Base-by-base conservation (phyloP, 805 yeast genomes). In the Ogataea trehaloabstinens region DNA sequence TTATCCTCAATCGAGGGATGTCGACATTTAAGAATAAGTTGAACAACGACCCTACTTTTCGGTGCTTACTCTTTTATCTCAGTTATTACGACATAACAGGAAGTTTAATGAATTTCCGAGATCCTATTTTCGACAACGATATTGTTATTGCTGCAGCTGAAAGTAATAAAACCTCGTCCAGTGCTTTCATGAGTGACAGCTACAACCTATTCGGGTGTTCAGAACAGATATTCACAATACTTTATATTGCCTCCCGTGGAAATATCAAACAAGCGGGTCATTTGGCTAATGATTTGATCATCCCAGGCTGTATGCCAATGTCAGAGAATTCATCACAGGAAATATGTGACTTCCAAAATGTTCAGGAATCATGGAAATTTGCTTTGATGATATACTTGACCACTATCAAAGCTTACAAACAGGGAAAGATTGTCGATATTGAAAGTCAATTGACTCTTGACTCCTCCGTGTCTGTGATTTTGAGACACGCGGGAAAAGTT, bases 201-300 rank as follows among this genome's bases (percentile, higher is more conserved):
- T 41, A 41, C 20, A 41, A 41, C 29, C 36, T 41, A 4, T 37
- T 37, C 34, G 45, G 45, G 8, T 41, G 45, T 27, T 41, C 45
- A 4, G 41, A 34, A 18, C 38, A 41, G 16, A 25, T 37, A 5
- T 41, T 41, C 28, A 41, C 38, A 3, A 33, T 41, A 4, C 16
- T 41, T 20, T 37, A 37, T 28, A 37, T 41, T 28, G 33, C 31
- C n/a, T 41, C 45, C 10, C 37, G 45, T 2, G 45, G 45, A 24
- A 41, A 37, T n/a, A 17, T 34, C 7, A 17, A 22, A 4, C 38
- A 37, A n/a, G 45, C 45, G n/a, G 22, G 12, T 15, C 2, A 19
- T 8, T 34, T 38, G 25, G 32, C 33, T 13, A 19, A 34, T 4
- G 24, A 24, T 24, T 12, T 41, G 28, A 31, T 22, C 18, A 19